Conservation (phyloP, 2,329 filamentous ascomycete genomes). For the Neopestalotiopsis rosae region DNA sequence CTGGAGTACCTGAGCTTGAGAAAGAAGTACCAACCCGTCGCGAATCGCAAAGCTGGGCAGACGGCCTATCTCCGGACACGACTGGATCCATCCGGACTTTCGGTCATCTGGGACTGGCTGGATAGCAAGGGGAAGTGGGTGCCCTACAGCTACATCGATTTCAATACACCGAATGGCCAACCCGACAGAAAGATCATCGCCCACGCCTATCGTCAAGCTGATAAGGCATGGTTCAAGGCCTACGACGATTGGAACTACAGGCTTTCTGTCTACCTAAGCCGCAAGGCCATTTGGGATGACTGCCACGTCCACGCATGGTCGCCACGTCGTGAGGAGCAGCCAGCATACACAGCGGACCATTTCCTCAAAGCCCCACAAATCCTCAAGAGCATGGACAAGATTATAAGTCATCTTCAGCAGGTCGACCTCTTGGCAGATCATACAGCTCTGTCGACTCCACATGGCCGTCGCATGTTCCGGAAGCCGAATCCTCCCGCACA, state of each 20-base stretch:
- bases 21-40: neutral
- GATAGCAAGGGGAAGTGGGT: neutral
- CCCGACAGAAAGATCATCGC: neutral
- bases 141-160: neutral
- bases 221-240: neutral
- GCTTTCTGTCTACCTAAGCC: neutral
- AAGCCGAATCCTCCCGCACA: no score
- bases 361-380: neutral
- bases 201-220: neutral
- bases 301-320: neutral
- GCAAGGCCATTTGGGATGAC: neutral
- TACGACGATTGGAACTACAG: neutral
- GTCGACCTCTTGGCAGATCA: no score
- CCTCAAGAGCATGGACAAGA: neutral
- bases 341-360: neutral
- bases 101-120: neutral
- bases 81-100: neutral
- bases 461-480: no score
- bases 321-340: neutral
- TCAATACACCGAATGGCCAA: neutral
- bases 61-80: neutral
- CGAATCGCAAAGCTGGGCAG: neutral
- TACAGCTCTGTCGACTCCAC: no score
- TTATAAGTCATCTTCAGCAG: neutral
- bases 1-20: neutral